Evolutionary conservation across 2,329 filamentous ascomycete species (phyloP).

Genomic region (Fusarium transvaalense): DNA sequence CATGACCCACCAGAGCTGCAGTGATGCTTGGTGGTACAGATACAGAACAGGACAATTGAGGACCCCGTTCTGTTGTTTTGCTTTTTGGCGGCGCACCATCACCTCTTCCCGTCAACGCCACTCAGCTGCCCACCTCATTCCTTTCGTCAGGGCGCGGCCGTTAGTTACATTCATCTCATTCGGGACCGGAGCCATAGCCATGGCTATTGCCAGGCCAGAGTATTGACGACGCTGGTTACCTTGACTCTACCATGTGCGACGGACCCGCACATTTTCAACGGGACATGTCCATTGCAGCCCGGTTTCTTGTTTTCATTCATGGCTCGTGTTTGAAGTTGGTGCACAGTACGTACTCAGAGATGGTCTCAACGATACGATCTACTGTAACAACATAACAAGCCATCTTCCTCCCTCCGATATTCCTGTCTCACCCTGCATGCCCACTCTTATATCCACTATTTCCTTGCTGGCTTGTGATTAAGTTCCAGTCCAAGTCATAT

Average conservation of each 20-base stretch:
- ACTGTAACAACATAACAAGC: slow-evolving; percentile 31
- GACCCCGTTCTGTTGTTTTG: slow-evolving; percentile 37
- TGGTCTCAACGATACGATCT: slow-evolving; percentile 8
- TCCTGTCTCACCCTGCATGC: slow-evolving; percentile 32
- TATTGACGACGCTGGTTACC: slow-evolving; percentile 39
- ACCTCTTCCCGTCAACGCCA: slow-evolving; percentile 43
- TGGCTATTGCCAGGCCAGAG: slow-evolving; percentile 1
- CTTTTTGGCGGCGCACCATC: slow-evolving; percentile 47
- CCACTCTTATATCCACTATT: slow-evolving; percentile 37
- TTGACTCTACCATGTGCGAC: slow-evolving; percentile 44
- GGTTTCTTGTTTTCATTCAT: slow-evolving; percentile 35
- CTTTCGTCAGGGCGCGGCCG: slow-evolving; percentile 40
- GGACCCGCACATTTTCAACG: slow-evolving; percentile 26
- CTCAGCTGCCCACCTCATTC: slow-evolving; percentile 45
- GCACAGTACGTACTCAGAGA: slow-evolving; percentile 16
- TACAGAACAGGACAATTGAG: slow-evolving; percentile 20
- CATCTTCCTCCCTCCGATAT: slow-evolving; percentile 36
- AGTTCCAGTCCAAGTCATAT: slow-evolving; percentile 37
- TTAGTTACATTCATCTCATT: slow-evolving; percentile 41
- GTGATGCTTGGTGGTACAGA: slow-evolving; percentile 38
- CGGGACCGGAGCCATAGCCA: slow-evolving; percentile 1
- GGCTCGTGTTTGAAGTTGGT: slow-evolving; percentile 2
- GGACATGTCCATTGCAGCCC: slow-evolving; percentile 29
- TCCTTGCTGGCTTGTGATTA: slow-evolving; percentile 25
- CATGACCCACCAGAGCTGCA: slow-evolving; percentile 32